These are phyloP conservation scores for Sanghuangporus baumii DNA, from an alignment of 1,284 basidiomycete species.

Conservation along the genomic window DNA sequence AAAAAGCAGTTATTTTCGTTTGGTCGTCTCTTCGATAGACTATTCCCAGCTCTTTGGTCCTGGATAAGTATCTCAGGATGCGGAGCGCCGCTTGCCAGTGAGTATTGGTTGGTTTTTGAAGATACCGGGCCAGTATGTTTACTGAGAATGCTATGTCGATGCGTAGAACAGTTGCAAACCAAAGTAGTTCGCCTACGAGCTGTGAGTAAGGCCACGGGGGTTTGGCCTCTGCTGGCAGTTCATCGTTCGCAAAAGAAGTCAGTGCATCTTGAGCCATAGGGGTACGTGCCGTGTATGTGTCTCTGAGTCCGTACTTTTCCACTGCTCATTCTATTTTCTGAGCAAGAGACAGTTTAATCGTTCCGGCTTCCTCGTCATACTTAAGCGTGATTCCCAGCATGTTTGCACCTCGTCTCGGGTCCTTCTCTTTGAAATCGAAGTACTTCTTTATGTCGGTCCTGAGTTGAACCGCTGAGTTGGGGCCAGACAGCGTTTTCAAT, in stretches of 20 bases:
- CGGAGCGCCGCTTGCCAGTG: constrained; percentile 26
- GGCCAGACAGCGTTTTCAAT: no score
- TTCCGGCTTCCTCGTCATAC: neutral
- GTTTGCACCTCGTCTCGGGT: neutral
- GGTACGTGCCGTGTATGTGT: no score
- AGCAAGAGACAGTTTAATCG: constrained; percentile 15
- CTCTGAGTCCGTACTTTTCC: no score
- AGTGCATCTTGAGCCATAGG: no score
- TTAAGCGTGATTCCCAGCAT: constrained; percentile 18
- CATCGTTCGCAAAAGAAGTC: no score
- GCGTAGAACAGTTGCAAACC: constrained; percentile 25
- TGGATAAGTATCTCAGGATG: constrained; percentile 29
- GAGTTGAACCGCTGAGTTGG: neutral
- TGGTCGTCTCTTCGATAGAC: constrained; percentile 20
- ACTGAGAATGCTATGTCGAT: constrained; percentile 29
- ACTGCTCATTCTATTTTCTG: no score
- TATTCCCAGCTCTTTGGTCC: constrained; percentile 24
- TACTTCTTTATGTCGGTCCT: neutral
- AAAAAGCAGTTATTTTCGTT: constrained; percentile 12
- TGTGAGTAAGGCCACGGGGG: constrained; percentile 18
- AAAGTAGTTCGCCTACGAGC: constrained; percentile 28
- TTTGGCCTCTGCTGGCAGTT: no score
- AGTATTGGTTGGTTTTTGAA: no score
- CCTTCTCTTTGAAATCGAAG: neutral
- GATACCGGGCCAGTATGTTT: constrained; percentile 26